Base-by-base conservation (phyloP, 2,329 filamentous ascomycete species). In the Colletotrichum australisinense region DNA sequence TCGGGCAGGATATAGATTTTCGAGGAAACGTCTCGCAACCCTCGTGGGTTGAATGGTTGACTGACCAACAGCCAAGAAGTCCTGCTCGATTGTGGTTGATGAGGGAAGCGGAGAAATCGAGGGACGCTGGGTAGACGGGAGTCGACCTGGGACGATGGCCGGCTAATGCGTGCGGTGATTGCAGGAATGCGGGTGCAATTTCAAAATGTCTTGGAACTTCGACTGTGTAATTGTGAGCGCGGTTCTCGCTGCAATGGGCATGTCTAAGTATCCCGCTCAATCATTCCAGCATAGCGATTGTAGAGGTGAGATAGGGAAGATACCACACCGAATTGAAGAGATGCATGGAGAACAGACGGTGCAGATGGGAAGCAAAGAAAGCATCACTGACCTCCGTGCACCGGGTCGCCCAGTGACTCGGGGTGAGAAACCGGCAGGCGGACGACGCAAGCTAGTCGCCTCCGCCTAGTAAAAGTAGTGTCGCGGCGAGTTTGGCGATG, bases 1-100 rank as follows among this genome's bases (percentile, higher is more conserved):
- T 68, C 68, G 74, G 76, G 28, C 76, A 79, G 56, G 22, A 67
- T 38, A 19, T 14, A n/a, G 26, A 53, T 30, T 60, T 46, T 12
- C 63, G 28, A 30, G 52, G 2, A 7, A 63, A 56, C 56, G 67
- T 62, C 59, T 62, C 57, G 65, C 58, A 63, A 65, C 67, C 70
- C 55, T 70, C 70, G 70, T 65, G 56, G 67, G 67, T 52, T 38
- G 52, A 57, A 22, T 12, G 12, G 28, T 52, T 70, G 59, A 70
- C 57, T 38, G 64, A 52, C 49, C 57, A 24, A 72, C 60, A 57
- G 69, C 69, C 69, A 63, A 63, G 32, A 38, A 16, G 58, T 14
- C 26, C 32, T 59, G 22, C 67, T 42, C 55, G 55, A 26, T 28
- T 26, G 63, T 56, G 55, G 46, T 35, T 19, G n/a, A 35, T 16